A percentile compares a stretch with the other conserved stretches of the same genome.
Conservation (phyloP, 2,329 filamentous ascomycete genomes). For the Alternaria burnsii region DNA sequence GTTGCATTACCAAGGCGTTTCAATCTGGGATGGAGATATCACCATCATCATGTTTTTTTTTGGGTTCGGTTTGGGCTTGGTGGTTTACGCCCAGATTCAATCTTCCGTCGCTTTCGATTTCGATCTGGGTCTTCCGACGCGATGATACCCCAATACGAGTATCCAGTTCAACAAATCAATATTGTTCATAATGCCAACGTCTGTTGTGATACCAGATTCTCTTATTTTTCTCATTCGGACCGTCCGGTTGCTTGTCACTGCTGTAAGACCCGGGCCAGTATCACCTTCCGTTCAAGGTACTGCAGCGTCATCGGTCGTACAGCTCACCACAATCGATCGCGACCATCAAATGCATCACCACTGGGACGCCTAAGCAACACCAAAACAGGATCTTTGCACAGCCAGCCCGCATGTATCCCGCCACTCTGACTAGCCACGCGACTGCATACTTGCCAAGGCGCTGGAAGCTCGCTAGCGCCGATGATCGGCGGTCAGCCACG, state of each 20-base stretch:
- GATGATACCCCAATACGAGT: slow-evolving; percentile 35
- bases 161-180: slow-evolving; percentile 10
- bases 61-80: slow-evolving; percentile 2
- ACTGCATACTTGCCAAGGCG: not conserved
- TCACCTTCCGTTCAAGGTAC: not conserved
- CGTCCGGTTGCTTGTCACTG: not conserved
- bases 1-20: slow-evolving; percentile 39
- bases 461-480: not conserved
- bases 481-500: slow-evolving; percentile 1
- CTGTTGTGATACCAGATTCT: not conserved
- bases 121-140: slow-evolving; percentile 28
- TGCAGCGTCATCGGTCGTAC: not conserved
- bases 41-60: slow-evolving; percentile 9
- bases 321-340: not conserved
- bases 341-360: not conserved
- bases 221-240: not conserved
- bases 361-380: not conserved
- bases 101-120: slow-evolving; percentile 16
- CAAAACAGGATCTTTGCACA: slow-evolving; percentile 3
- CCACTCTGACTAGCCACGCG: not conserved
- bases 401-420: not conserved
- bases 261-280: not conserved
- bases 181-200: not conserved
- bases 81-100: slow-evolving; percentile 3
- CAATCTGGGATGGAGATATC: slow-evolving; percentile 6